Evolutionary conservation across 768 basidiomycete genomes (phyloP).

Genomic region (Mycena olivaceomarginata): DNA sequence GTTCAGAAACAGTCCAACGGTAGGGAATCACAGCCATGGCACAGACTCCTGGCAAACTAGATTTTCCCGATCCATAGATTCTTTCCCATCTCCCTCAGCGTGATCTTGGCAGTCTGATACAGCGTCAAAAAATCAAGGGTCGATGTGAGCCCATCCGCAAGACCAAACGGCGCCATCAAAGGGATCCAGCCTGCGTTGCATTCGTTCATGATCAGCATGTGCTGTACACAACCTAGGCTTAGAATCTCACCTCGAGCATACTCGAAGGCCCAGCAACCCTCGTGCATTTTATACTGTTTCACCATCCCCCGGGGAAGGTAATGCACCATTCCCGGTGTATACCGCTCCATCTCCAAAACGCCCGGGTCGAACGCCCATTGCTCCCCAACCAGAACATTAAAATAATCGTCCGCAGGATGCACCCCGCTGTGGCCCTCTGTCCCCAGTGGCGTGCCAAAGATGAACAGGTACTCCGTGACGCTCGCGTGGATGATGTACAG

Average conservation of each 20-base stretch:
- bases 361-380: conserved; percentile 96
- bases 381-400: conserved; percentile 95
- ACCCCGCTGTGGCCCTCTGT: conserved; percentile 97
- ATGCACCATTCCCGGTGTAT: conserved; percentile 90
- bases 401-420: conserved; percentile 98
- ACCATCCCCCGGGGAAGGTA: conserved; percentile 86
- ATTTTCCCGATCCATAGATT: conserved; percentile 94
- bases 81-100: conserved; percentile 86
- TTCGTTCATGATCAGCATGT: background rate
- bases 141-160: conserved; percentile 89
- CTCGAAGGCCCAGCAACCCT: conserved; percentile 96
- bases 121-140: conserved; percentile 92
- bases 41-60: conserved; percentile 52
- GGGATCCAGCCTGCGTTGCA: conserved; percentile 93
- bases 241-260: conserved; percentile 86
- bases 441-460: conserved; percentile 96
- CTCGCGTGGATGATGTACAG: conserved; percentile 98
- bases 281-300: conserved; percentile 99
- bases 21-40: no score
- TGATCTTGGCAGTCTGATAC: conserved; percentile 84
- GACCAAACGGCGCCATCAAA: conserved; percentile 95
- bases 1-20: no score
- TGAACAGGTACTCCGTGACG: conserved; percentile 97
- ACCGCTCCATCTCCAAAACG: conserved; percentile 91
- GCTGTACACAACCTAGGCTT: background rate